These are phyloP conservation scores for Anthoceros angustus DNA, from an alignment of 225 moss, liverwort and hornwort species.

Conservation along the genomic window DNA sequence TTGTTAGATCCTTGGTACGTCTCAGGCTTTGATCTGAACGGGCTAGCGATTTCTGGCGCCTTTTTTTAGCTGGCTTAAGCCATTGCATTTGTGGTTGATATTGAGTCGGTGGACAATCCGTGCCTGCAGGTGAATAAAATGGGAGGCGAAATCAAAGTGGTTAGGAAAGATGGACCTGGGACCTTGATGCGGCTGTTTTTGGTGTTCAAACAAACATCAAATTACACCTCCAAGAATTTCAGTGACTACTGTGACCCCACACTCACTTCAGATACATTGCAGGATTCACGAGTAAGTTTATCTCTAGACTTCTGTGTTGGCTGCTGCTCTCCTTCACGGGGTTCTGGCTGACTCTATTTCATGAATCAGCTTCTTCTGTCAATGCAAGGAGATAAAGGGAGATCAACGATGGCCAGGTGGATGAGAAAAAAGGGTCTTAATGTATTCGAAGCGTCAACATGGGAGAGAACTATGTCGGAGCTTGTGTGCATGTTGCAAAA, in stretches of 20 bases:
- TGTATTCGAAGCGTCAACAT: constrained; percentile 46
- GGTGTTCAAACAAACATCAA: constrained; percentile 10
- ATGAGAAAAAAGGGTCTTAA: constrained; percentile 43
- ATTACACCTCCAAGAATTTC: constrained; percentile 8
- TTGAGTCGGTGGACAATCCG: too few relatives aligned
- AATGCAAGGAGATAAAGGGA: constrained; percentile 47
- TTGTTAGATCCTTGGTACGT: constrained; percentile 68
- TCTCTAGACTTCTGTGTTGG: constrained; percentile 5
- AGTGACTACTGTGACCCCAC: constrained; percentile 13
- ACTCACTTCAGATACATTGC: constrained; percentile 11
- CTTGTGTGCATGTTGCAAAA: constrained; percentile 26
- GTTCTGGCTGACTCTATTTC: constrained; percentile 19
- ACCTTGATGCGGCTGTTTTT: constrained; percentile 17
- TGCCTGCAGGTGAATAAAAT: constrained; percentile 23
- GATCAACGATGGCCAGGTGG: constrained; percentile 42
- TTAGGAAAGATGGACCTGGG: constrained; percentile 60
- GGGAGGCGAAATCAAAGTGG: constrained; percentile 67
- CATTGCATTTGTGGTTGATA: not conserved
- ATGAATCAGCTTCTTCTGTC: constrained; percentile 48
- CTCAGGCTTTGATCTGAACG: constrained; percentile 4
- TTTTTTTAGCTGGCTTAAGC: not conserved
- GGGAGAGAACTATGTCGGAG: constrained; percentile 37
- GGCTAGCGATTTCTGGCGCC: not conserved
- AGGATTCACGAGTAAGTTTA: constrained; percentile 14
- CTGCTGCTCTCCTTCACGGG: constrained; percentile 48